Evolutionary conservation across 768 basidiomycete genomes (phyloP), one percentile per base, ranked within the genome.

Genomic region (Pilatotrama ljubarskyi): DNA sequence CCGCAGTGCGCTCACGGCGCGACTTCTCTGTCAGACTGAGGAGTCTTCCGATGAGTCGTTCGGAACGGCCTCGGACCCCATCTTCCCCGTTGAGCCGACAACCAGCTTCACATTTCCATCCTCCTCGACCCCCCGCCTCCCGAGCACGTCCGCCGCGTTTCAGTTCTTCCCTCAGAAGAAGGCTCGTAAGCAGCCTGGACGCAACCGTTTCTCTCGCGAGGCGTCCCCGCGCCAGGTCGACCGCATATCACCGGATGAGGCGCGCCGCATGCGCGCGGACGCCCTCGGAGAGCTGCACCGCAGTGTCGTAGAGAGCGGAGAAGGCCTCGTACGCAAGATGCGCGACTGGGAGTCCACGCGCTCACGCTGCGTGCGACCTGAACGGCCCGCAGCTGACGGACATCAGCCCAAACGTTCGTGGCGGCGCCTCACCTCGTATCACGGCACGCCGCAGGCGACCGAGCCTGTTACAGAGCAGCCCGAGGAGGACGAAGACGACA

Each of bases 281-380:
- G 88, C 89, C 5, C 88, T 88, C 60, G 78, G 80, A 72, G 86
- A 88, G 63, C 80, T 91, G 38, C 83, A 78, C 43, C 77, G 79
- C 66, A 87, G 82, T 62, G 78, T 90, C 20, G 77, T 78, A 26
- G 82, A 88, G 64, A 84, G 77, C 62, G 87, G 85, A 18, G 87
- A 90, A 64, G 83, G 84, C 7, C 78, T 90, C 48, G 80, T 91
- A 13, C 81, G 77, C 56, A 84, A 85, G 51, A 90, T 91, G 88
- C 85, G 85, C 55, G 84, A 88, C 63, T 87, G 84, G 68, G 88
- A 90, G 70, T 73, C 77, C 49, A 76, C 78, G 24, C 77, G 83
- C 55, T 80, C 80, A 37, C 73, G 74, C 25, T 25, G 52, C 17
- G 46, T 35, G 57, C 58, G 63, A 18, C 25, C 42, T 52, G 42